A percentile compares a stretch with the other conserved stretches of the same genome.
Evolutionary conservation across 305 asterid genomes (phyloP).

Genomic region (Ajuga reptans): DNA sequence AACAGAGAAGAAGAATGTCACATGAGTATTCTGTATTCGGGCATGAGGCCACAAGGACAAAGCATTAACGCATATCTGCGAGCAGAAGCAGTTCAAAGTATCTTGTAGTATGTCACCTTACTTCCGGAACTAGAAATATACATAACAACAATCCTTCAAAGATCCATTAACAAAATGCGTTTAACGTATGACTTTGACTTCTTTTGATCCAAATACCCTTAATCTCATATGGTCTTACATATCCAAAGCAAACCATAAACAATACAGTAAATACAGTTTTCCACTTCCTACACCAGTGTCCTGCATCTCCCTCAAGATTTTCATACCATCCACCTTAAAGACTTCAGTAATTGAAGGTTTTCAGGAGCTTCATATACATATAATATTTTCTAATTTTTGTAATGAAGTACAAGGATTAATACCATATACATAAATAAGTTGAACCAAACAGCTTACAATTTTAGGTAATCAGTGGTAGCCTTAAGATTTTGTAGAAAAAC

Average conservation of each 20-base stretch:
- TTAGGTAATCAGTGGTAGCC: neutral
- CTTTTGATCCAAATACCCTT: neutral
- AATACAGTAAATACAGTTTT: neutral
- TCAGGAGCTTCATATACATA: neutral
- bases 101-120: neutral
- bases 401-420: neutral
- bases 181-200: neutral
- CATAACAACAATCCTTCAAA: neutral
- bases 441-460: neutral
- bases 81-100: neutral
- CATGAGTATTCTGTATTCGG: neutral
- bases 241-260: neutral
- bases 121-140: neutral
- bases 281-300: neutral
- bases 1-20: conserved; percentile 14
- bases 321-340: neutral
- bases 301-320: conserved; percentile 3
- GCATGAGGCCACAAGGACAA: neutral
- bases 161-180: neutral
- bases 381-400: neutral
- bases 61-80: neutral
- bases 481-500: neutral
- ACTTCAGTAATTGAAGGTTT: neutral
- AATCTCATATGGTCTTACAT: neutral
- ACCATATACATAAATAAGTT: neutral